These are phyloP conservation scores for Aschersonia sp. DNA, from an alignment of 2,329 filamentous ascomycete species.

Conservation along the genomic window DNA sequence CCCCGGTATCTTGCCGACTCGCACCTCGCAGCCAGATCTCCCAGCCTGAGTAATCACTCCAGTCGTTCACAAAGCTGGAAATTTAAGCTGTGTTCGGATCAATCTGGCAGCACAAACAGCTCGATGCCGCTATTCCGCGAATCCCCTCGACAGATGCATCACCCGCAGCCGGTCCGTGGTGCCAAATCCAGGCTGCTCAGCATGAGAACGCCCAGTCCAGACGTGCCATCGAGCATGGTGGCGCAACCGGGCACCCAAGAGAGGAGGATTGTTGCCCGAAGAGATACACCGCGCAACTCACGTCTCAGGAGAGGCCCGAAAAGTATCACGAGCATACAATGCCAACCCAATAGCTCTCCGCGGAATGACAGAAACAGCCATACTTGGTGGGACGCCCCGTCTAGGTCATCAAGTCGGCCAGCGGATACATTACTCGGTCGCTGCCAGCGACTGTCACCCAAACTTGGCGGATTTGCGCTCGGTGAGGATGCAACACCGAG, in stretches of 20 bases:
- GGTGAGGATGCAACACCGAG: not conserved
- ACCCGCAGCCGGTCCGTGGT: slow-evolving; percentile 12
- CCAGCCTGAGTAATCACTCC: slow-evolving; percentile 3
- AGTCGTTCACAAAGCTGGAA: slow-evolving; percentile 1
- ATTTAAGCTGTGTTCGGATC: slow-evolving; percentile 3
- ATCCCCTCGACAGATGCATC: slow-evolving; percentile 4
- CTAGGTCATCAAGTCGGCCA: too few species aligned
- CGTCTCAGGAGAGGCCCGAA: not conserved
- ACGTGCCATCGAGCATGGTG: slow-evolving; percentile 1
- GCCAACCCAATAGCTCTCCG: too few species aligned
- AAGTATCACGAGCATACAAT: not conserved
- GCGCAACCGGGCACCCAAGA: slow-evolving; percentile 1
- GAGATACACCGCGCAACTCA: not conserved
- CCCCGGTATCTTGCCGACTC: not conserved
- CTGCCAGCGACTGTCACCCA: too few species aligned
- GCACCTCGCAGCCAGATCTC: not conserved
- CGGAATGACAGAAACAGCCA: too few species aligned
- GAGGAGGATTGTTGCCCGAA: not conserved
- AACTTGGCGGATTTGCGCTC: not conserved
- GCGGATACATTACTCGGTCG: too few species aligned
- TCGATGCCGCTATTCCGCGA: slow-evolving; percentile 1
- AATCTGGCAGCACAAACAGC: slow-evolving; percentile 4
- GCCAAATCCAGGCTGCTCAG: slow-evolving; percentile 2
- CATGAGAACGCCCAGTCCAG: not conserved
- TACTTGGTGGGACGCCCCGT: too few species aligned